Conservation (phyloP, 116 monocot genomes). For the Papilionanthe hybrid region DNA sequence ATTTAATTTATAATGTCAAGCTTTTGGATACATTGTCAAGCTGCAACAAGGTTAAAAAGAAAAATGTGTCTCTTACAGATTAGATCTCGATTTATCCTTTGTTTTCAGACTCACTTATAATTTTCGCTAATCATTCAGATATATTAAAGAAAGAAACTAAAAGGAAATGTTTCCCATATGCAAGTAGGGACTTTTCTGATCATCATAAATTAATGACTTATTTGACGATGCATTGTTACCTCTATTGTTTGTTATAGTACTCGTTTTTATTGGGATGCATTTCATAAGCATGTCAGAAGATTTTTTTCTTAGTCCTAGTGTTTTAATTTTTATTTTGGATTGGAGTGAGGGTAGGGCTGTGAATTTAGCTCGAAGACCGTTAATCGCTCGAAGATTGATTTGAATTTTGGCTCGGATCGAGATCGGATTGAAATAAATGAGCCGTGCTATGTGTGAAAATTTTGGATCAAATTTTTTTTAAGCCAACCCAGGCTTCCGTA, state of each 20-base stretch:
- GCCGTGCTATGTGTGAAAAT: no score
- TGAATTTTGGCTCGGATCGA: no score
- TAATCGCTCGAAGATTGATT: no score
- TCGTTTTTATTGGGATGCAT: not conserved
- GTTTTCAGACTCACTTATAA: not conserved
- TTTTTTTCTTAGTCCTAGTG: not conserved
- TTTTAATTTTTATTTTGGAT: no score
- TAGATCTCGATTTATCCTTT: not conserved
- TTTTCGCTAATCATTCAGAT: not conserved
- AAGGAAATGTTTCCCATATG: not conserved
- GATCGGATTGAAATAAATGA: no score
- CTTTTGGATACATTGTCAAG: not conserved
- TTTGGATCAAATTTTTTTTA: no score
- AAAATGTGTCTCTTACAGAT: not conserved
- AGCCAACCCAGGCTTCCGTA: no score
- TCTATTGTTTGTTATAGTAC: not conserved
- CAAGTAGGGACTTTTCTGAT: not conserved
- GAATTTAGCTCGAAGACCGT: no score
- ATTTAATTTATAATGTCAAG: not conserved
- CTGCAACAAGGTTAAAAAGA: not conserved
- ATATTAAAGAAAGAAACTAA: not conserved
- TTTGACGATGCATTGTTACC: not conserved
- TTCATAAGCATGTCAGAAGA: not conserved
- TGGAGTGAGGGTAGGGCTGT: no score
- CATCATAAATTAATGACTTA: not conserved